A percentile compares a stretch with the other conserved stretches of the same genome.
Evolutionary conservation across 805 yeast species (phyloP).

Genomic region (Kuraishia capsulata): DNA sequence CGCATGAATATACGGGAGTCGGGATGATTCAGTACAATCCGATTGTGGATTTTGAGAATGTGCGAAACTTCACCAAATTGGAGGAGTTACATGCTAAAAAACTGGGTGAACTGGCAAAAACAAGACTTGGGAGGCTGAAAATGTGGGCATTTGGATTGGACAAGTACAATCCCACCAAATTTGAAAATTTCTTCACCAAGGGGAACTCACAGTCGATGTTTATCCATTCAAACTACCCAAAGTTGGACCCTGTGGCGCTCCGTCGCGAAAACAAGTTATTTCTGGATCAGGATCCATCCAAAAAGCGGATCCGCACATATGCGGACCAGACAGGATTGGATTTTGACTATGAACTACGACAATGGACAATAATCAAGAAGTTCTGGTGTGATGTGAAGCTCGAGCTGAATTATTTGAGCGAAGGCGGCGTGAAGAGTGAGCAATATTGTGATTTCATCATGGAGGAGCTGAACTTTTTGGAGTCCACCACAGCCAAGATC

Average conservation of each 20-base stretch:
- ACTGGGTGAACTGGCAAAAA: background rate
- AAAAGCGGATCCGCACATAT: conserved; percentile 17
- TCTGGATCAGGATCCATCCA: conserved; percentile 6
- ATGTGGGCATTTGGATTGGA: conserved; percentile 2
- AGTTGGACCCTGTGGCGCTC: conserved; percentile 34
- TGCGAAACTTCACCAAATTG: conserved; percentile 8
- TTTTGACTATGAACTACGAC: conserved; percentile 51
- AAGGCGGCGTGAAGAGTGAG: conserved; percentile 17
- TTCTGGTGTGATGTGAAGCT: conserved; percentile 19
- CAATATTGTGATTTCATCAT: conserved; percentile 44
- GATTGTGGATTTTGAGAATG: conserved; percentile 25
- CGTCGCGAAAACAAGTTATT: conserved; percentile 26
- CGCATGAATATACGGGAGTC: conserved; percentile 32
- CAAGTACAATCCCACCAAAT: conserved; percentile 8
- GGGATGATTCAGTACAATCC: conserved; percentile 55
- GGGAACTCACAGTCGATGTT: conserved; percentile 24
- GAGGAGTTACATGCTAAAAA: conserved; percentile 3
- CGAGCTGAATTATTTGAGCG: conserved; percentile 13
- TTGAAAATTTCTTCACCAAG: conserved; percentile 14
- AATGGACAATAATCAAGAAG: conserved; percentile 45
- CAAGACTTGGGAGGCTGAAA: background rate
- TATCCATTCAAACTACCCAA: conserved; percentile 47
- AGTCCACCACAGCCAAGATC: conserved; percentile 10
- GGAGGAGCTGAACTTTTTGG: conserved; percentile 36
- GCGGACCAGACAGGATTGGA: conserved; percentile 17